Evolutionary conservation across 257 asterid species (phyloP), one percentile per base, ranked within the genome.

Genomic region (Echites panduratus): DNA sequence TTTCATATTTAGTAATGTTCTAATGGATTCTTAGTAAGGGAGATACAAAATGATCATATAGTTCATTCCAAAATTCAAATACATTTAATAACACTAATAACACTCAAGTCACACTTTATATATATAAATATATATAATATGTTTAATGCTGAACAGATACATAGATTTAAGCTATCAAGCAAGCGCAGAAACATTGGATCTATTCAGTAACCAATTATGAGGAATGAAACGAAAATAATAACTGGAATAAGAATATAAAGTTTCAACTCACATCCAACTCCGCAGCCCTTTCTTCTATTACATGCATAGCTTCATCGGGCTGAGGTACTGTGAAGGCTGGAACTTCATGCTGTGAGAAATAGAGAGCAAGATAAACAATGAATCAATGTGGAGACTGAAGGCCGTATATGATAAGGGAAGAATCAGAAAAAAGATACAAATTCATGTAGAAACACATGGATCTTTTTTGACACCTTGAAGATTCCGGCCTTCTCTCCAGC

Each of bases 401-500:
- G 52, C 50, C 32, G 22, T 43, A 20, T 49, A 38, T 64, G 29
- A 38, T 17, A 47, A 73, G 67, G 61, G 12, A 52, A 72, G 26
- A 73, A 59, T 66, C 38, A 32, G 38, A 45, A 73, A n/a, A 58
- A 70, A 44, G 40, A 14, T 20, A 40, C 43, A 13, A 70, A 27
- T 41, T 64, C 40, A 41, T 7, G 20, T 19, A 53, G 43, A 50
- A 49, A 5, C 43, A 50, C 32, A 49, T 49, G 32, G 26, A 19
- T 64, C 40, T 63, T 75, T 61, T 38, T 57, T 22, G 68, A 76
- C 75, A 91, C 98, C 98, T 93, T 93, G 82, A 93, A 91, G 77
- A 93, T 93, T 62, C 98, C 98, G 75, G 97, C 96, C 85, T 93
- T 91, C 83, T 93, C 97, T 75, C 94, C 96, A 80, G 98, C 97